Base-by-base conservation (phyloP, 2,329 filamentous ascomycete genomes). In the Phialemonium atrogriseum region DNA sequence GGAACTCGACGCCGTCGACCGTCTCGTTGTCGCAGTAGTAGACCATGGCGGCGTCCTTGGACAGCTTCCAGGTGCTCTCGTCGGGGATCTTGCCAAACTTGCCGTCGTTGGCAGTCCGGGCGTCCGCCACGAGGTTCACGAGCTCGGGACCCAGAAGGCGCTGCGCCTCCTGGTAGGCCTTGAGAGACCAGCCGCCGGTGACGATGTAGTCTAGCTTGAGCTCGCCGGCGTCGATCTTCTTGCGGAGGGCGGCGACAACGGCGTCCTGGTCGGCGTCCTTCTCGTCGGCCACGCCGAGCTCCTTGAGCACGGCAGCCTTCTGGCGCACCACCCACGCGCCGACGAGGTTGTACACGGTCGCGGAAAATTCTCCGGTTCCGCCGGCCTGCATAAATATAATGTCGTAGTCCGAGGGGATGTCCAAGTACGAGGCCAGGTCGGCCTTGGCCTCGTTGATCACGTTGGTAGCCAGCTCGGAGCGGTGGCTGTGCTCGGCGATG, bases 21-120 rank as follows among this genome's bases (percentile, higher is more conserved):
- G 86, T 94, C 66, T 96, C 88, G 47, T 96, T 96, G 56, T 88
- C 83, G 56, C 89, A 94, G 55, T 77, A 88, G 59, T 95, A 96
- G 2, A 89, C 80, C 48, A 94, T 68, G 1, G 86, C 74, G 8
- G 80, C 64, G 22, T 74, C 66, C 43, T 75, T 66, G 24, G 77
- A 82, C 7, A 91, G 68, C 20, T 69, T 81, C 85, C 86, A 95
- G 13, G 71, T 72, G 41, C 72, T 74, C 56, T 88, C 79, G 8
- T 78, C 70, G 0, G 89, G 82, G 31, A 96, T 94, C 39, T 66
- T 75, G 37, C 86, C 86, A 54, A 93, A 96, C 57, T 91, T 94
- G 42, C 84, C 85, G 45, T 72, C 69, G 44, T 85, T 85, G 38
- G 53, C 49, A 39, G 73, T 68, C 33, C 77, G 65, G 7, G 70